Conservation (phyloP, 1,284 basidiomycete species). For the Butyriboletus appendiculatus region DNA sequence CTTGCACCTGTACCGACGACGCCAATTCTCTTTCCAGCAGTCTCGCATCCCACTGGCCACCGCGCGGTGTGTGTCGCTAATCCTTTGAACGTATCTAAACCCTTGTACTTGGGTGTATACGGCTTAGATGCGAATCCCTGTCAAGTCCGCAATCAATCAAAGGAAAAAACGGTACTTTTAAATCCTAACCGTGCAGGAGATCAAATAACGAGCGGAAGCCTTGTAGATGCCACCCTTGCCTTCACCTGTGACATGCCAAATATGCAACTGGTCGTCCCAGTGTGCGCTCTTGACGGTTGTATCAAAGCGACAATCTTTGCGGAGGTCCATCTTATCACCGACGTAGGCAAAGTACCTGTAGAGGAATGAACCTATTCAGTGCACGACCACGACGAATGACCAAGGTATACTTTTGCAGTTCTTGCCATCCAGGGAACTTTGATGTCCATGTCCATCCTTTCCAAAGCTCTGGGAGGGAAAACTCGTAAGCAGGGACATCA, state of each 20-base stretch:
- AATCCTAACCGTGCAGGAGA: conserved; percentile 9
- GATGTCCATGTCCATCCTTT: conserved; percentile 21
- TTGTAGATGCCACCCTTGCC: conserved; percentile 4
- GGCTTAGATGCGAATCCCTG: conserved; percentile 14
- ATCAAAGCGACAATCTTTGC: conserved; percentile 15
- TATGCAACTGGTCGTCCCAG: conserved; percentile 11
- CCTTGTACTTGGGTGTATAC: conserved; percentile 7
- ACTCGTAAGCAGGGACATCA: conserved; percentile 13
- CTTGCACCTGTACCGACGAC: conserved; percentile 16
- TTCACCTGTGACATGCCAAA: conserved; percentile 8
- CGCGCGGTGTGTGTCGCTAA: conserved; percentile 1
- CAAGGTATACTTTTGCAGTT: conserved; percentile 3
- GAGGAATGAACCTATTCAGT: background rate
- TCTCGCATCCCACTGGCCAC: conserved; percentile 10
- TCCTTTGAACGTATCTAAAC: conserved; percentile 6
- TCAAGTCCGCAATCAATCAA: background rate
- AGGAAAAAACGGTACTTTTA: background rate
- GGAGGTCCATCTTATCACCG: conserved; percentile 6
- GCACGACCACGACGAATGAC: background rate
- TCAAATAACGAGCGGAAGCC: conserved; percentile 6
- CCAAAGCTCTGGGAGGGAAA: conserved; percentile 13
- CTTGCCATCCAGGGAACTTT: conserved; percentile 13
- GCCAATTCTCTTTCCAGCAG: conserved; percentile 11
- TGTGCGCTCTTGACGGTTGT: conserved; percentile 8
- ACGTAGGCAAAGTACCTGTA: conserved; percentile 14